Base-by-base conservation (phyloP, 139 green algal genomes). In the Trebouxia sp. region DNA sequence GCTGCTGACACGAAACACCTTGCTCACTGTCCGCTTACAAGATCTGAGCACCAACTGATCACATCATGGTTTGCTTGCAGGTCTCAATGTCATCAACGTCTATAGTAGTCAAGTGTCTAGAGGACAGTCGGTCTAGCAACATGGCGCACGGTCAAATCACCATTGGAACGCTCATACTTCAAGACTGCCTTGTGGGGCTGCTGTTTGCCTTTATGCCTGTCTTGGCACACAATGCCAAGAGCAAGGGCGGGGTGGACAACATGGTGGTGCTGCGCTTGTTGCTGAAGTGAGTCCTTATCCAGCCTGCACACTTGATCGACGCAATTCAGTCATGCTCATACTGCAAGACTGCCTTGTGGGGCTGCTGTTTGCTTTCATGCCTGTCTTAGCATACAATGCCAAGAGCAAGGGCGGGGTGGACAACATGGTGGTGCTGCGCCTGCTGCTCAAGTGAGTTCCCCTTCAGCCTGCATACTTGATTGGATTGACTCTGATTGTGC, bases 121-220 rank as follows among this genome's bases (percentile, higher is more conserved):
- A 67, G 3, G 89, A 92, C 48, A 76, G 58, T 42, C 84, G 89
- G 41, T 81, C 70, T 24, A 86, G 82, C 24, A 83, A 85, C 84
- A 89, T 83, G 26, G 76, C 82, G 17, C 88, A 92, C 67, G 95
- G 94, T 5, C 92, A 98, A 85, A 98, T 99, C 79, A 97, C 91
- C 5, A 91, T 98, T 5, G 95, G 95, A 28, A 98, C 93, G 0
- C 89, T 98, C 32, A 92, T 98, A 47, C 69, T 92, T 42, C 84
- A 99, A 88, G 96, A 99, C 83, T 97, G 91, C 78, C 87, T 93
- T 38, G 91, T 99, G 26, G 96, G 96, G 17, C 84, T 99, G 15
- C 92, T 99, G 79, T 98, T 99, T 91, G 96, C 96, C 22, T 86
- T 97, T 69, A 94, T 98, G 91, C 95, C 95, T 0, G 84, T 96